Base-by-base conservation (phyloP, 1,284 basidiomycete species). In the Apiotrichum montevideense region DNA sequence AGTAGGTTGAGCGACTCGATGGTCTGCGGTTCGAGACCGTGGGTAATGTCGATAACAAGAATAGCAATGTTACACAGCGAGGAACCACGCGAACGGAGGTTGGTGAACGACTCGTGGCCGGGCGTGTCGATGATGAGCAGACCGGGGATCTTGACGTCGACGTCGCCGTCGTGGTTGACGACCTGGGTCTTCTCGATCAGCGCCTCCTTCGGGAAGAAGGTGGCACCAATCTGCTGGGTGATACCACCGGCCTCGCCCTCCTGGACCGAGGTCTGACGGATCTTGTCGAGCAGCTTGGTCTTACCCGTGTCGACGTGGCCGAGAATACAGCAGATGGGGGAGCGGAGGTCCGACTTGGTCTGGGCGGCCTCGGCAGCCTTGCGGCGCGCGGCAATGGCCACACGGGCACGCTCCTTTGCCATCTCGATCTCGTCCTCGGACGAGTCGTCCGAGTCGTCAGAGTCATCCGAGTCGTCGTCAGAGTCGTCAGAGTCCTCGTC, bases 261-360 rank as follows among this genome's bases (percentile, higher is more conserved):
- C 80, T 98, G 95, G 15, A 99, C 96, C 68, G 98, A 98, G 7
- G 95, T 98, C 87, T 98, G 95, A 68, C 96, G 93, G 73, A 99
- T 98, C 91, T 98, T 98, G 78, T 99, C 96, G 64, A 99, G 80
- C 50, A 99, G 79, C 78, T 98, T 98, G 44, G 96, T 99, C 80
- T 99, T 99, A 65, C 96, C 96, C 4, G 95, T 98, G 81, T 99
- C 96, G 83, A 99, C 96, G 77, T 99, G 96, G 59, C 96, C 96
- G 59, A 99, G 80, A 74, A 99, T 98, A 85, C 95, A 98, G 76
- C 96, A 99, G 72, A 98, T 99, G 34, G 96, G 96, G 73, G 87
- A 92, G 49, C 96, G 88, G 55, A 99, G 79, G 73, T 98, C 80
- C 68, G 98, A 92, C 73, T 90, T 93, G 75, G 79, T 90, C 56